These are phyloP conservation scores for Phytophthora capsici DNA, from an alignment of 352 stramenopile genomes.

Conservation along the genomic window DNA sequence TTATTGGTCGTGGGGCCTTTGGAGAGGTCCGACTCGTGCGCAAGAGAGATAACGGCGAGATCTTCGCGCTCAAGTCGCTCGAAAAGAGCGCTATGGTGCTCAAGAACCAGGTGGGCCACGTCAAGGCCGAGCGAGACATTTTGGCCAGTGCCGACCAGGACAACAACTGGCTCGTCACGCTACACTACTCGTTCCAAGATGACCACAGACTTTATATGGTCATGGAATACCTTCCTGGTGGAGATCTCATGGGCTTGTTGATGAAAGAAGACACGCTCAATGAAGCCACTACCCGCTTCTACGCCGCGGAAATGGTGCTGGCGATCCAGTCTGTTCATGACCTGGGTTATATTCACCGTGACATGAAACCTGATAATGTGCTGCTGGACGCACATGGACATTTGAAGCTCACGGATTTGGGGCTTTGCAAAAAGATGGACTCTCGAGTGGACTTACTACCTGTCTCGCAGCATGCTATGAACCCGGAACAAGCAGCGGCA, in stretches of 20 bases:
- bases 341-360: constrained; percentile 98
- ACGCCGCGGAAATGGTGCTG: constrained; percentile 98
- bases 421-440: constrained; percentile 97
- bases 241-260: constrained; percentile 99
- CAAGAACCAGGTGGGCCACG: constrained; percentile 96
- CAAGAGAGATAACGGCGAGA: constrained; percentile 83
- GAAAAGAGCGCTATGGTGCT: constrained; percentile 92
- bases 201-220: constrained; percentile 92
- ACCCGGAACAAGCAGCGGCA: constrained; percentile 30
- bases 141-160: constrained; percentile 93
- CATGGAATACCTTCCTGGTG: constrained; percentile 99
- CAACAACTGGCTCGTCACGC: constrained; percentile 97
- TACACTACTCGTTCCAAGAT: constrained; percentile 98
- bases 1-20: constrained; percentile 99
- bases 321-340: constrained; percentile 98
- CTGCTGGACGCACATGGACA: constrained; percentile 98
- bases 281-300: constrained; percentile 92
- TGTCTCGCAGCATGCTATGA: constrained; percentile 75
- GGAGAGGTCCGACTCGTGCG: constrained; percentile 95
- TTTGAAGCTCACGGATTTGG: constrained; percentile 99
- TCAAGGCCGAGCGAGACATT: constrained; percentile 97
- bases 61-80: constrained; percentile 94
- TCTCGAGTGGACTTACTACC: constrained; percentile 82
- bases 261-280: constrained; percentile 98
- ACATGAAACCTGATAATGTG: constrained; percentile 98